These are phyloP conservation scores for Thalassiosira profunda DNA, from an alignment of 108 stramenopile genomes.

Conservation along the genomic window DNA sequence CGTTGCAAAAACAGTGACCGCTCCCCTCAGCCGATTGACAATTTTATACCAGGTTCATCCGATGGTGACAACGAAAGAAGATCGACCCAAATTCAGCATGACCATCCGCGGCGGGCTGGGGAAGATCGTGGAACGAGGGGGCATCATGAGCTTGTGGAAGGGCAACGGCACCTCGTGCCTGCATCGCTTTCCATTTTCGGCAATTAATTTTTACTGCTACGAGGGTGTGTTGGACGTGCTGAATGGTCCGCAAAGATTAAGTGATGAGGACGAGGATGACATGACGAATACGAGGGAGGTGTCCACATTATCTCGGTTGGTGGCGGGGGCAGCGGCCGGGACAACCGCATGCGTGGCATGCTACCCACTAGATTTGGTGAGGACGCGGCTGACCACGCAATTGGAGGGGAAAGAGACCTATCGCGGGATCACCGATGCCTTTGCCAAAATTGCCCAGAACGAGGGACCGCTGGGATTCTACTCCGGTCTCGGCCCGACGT, in stretches of 20 bases:
- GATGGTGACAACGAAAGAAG: conserved; percentile 86
- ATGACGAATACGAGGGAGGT: conserved; percentile 26
- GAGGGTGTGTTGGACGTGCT: conserved; percentile 83
- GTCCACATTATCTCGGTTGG: conserved; percentile 67
- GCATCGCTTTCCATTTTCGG: conserved; percentile 95
- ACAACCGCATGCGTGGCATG: conserved; percentile 86
- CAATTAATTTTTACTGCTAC: conserved; percentile 94
- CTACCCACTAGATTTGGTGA: conserved; percentile 94
- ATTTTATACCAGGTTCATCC: conserved; percentile 95
- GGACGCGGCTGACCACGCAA: conserved; percentile 93
- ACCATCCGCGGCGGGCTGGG: conserved; percentile 63
- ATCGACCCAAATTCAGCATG: conserved; percentile 86
- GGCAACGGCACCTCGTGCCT: conserved; percentile 94
- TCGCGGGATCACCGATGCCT: conserved; percentile 85
- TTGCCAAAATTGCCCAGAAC: conserved; percentile 73
- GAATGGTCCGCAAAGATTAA: conserved; percentile 49
- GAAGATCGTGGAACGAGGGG: conserved; percentile 90
- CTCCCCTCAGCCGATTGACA: conserved; percentile 90
- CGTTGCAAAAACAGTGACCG: conserved; percentile 94
- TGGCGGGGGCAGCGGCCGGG: conserved; percentile 90
- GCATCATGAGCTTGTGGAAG: conserved; percentile 88
- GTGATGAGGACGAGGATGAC: conserved; percentile 55
- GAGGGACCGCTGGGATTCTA: conserved; percentile 91
- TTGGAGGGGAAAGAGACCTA: conserved; percentile 85
- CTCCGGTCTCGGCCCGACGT: conserved; percentile 81